Conservation (phyloP, 495 filamentous ascomycete genomes). For the Podospora anserina region DNA sequence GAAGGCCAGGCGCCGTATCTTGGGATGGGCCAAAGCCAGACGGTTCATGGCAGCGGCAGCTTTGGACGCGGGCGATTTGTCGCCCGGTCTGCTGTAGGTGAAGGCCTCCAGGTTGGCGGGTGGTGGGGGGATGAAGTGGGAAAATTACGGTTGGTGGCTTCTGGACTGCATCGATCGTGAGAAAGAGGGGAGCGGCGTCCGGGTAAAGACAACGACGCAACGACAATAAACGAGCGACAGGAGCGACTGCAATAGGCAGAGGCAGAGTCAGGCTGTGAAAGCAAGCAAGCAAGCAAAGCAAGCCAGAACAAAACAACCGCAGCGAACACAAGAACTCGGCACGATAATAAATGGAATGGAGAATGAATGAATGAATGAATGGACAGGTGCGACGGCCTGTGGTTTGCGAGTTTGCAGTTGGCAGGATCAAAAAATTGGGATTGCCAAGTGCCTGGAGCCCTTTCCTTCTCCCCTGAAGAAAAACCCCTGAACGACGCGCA, state of each 20-base stretch:
- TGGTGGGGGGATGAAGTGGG: not conserved
- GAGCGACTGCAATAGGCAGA: not conserved
- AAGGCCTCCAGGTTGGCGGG: slow-evolving; percentile 5
- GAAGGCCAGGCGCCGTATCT: slow-evolving; percentile 21
- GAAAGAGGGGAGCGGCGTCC: not conserved
- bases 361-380: not conserved
- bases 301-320: not conserved
- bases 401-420: not conserved
- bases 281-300: not conserved
- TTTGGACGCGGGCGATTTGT: slow-evolving; percentile 2
- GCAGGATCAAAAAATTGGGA: slow-evolving; percentile 1
- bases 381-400: not conserved
- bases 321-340: not conserved
- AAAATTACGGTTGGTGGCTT: slow-evolving; percentile 1
- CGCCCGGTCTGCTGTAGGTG: slow-evolving; percentile 9
- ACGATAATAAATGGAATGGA: not conserved
- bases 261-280: not conserved
- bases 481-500: slow-evolving; percentile 1
- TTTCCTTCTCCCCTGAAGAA: not conserved
- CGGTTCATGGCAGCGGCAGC: slow-evolving; percentile 16
- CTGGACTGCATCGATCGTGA: not conserved
- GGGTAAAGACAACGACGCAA: not conserved
- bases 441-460: slow-evolving; percentile 7
- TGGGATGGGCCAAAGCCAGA: slow-evolving; percentile 18
- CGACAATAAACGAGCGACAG: not conserved